Conservation (phyloP, 75 land plant genomes). For the Cupressus sempervirens region DNA sequence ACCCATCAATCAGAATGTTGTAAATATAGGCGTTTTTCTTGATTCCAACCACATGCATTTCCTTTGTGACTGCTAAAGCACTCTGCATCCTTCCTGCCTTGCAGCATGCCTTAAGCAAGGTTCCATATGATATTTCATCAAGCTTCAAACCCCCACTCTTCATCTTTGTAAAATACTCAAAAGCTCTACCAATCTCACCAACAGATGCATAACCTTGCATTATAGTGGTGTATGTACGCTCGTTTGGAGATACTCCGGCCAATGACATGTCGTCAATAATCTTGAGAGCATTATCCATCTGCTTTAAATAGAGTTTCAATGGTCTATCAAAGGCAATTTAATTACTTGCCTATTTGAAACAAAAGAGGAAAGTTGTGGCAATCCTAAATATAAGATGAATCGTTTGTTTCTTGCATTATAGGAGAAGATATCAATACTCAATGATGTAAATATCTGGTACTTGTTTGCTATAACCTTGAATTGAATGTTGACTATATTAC, state of each 20-base stretch:
- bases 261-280: slow-evolving; percentile 77
- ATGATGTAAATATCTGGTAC: not conserved
- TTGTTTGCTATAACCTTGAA: not conserved
- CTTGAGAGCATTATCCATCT: slow-evolving; percentile 84
- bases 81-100: slow-evolving; percentile 98
- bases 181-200: slow-evolving; percentile 93
- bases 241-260: slow-evolving; percentile 73
- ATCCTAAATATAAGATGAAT: not conserved
- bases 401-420: not conserved
- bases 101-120: slow-evolving; percentile 95
- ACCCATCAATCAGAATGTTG: slow-evolving; percentile 97
- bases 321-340: not conserved
- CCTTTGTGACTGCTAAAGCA: slow-evolving; percentile 84
- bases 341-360: not conserved
- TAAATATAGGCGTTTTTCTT: slow-evolving; percentile 69
- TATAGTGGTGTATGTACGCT: slow-evolving; percentile 90
- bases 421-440: slow-evolving; percentile 4
- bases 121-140: slow-evolving; percentile 73
- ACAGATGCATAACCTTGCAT: slow-evolving; percentile 93
- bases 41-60: slow-evolving; percentile 74
- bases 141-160: slow-evolving; percentile 71
- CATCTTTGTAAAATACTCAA: slow-evolving; percentile 81
- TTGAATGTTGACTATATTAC: not conserved
- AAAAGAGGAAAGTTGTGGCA: not conserved
- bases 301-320: slow-evolving; percentile 9